phyloP scores from a whole-genome alignment of 441 rosid genomes.

The Adansonia madagascariensis region DNA sequence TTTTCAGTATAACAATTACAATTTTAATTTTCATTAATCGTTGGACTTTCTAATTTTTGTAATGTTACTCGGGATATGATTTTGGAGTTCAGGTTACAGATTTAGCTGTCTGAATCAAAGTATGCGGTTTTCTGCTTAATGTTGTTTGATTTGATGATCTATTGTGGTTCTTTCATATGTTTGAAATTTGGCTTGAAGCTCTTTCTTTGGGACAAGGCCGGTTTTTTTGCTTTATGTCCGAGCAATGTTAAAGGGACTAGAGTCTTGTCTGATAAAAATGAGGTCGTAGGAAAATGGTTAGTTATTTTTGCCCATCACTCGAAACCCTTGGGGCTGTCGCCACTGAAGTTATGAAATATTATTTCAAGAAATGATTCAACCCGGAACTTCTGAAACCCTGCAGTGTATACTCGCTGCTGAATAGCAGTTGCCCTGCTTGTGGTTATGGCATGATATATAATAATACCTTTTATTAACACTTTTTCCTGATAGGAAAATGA shows the following conservation, averaged over 20 bases:
- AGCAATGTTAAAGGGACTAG: neutral
- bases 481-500: neutral
- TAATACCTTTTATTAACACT: neutral
- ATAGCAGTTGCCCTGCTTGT: neutral
- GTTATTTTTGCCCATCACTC: neutral
- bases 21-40: neutral
- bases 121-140: neutral
- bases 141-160: neutral
- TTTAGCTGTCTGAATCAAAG: constrained; percentile 14
- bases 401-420: neutral
- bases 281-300: neutral
- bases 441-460: neutral
- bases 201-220: neutral
- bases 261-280: neutral
- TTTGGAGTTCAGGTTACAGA: constrained; percentile 2
- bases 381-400: neutral
- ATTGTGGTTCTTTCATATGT: neutral
- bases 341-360: neutral
- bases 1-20: neutral
- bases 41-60: neutral
- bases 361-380: neutral
- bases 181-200: neutral
- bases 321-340: neutral
- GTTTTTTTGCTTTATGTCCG: neutral
- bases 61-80: constrained; percentile 12